Evolutionary conservation across 2,329 filamentous ascomycete genomes (phyloP), one percentile per base, ranked within the genome.

Genomic region (Alternaria solani): DNA sequence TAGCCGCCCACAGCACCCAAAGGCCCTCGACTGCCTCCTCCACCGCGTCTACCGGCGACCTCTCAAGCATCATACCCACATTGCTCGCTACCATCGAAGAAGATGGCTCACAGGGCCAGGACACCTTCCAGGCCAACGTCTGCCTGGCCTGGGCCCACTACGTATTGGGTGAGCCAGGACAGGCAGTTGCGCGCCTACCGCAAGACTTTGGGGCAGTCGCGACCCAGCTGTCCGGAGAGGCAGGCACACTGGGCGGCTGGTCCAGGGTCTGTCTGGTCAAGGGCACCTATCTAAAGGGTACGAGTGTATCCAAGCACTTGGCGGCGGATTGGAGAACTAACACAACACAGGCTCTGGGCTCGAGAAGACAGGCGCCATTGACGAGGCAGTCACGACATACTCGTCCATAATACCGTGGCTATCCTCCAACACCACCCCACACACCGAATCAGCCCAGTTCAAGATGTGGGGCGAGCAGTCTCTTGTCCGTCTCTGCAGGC

Each of bases 91-190:
- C 78, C 16, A 75, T 78, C 32, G 75, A 81, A 36, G 71, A 78
- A 42, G 79, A 82, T 63, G 64, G 64, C 12, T 79, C 78, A 12
- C 75, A 80, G 11, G 77, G 74, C n/a, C 82, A 87, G 71, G 88
- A 89, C 72, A 78, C 82, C 9, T 85, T 94, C 68, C 93, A 97
- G 78, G 94, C 93, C 32, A 89, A 88, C 62, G 89, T 95, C 52
- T 95, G 92, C 77, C 78, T 94, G 44, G 93, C 89, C 55, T 96
- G 93, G 91, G 83, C 97, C 70, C 88, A 96, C 73, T 96, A 91
- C 88, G 87, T 88, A 8, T 79, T 90, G 54, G 88, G 87, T 34
- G 90, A 96, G 68, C 91, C 91, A 65, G 82, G 81, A 1, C 76
- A 87, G 42, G 89, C 90, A 38, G 79, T 86, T 42, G 80, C 81